A percentile compares a stretch with the other conserved stretches of the same genome.
phyloP scores from a whole-genome alignment of 1,284 basidiomycete genomes.

The Xerocomus amazonicus region DNA sequence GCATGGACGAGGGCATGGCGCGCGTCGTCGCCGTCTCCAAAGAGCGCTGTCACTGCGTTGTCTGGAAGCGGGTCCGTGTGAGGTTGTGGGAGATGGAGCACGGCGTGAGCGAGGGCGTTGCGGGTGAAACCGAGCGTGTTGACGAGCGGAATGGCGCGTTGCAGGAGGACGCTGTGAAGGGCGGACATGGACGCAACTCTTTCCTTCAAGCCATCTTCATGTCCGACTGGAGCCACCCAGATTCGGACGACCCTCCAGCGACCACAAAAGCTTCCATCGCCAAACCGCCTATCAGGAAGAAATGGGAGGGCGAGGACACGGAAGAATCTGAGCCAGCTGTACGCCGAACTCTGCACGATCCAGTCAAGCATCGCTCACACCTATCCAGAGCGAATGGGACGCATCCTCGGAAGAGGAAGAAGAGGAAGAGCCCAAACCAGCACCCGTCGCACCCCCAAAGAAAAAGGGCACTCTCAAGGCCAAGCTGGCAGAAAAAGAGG shows the following conservation, averaged over 20 bases:
- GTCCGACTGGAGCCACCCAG: constrained; percentile 42
- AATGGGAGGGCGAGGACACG: constrained; percentile 88
- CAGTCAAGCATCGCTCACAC: constrained; percentile 6
- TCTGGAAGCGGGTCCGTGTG: constrained; percentile 63
- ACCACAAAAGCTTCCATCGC: constrained; percentile 33
- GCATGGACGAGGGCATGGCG: constrained; percentile 59
- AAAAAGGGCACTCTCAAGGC: constrained; percentile 89
- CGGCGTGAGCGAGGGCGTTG: constrained; percentile 62
- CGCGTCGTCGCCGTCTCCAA: constrained; percentile 66
- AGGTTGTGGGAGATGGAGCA: constrained; percentile 47
- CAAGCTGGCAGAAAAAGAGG: constrained; percentile 88
- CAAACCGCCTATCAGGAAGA: constrained; percentile 47
- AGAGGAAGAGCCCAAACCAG: constrained; percentile 58
- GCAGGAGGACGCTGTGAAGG: constrained; percentile 38
- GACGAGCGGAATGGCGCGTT: constrained; percentile 60
- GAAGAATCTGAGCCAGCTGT: constrained; percentile 63
- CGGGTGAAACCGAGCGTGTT: constrained; percentile 68
- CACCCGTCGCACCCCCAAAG: constrained; percentile 63
- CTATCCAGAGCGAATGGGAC: constrained; percentile 86
- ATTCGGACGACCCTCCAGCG: constrained; percentile 47
- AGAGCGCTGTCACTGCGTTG: constrained; percentile 64
- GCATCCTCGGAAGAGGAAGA: constrained; percentile 84
- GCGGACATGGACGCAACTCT: too few species aligned
- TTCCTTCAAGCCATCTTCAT: constrained; percentile 19
- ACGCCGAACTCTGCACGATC: constrained; percentile 16